Percentiles rank a stretch among this genome's conserved stretches.
phyloP scores from a whole-genome alignment of 1,284 basidiomycete species.

The Acaromyces ingoldii region DNA sequence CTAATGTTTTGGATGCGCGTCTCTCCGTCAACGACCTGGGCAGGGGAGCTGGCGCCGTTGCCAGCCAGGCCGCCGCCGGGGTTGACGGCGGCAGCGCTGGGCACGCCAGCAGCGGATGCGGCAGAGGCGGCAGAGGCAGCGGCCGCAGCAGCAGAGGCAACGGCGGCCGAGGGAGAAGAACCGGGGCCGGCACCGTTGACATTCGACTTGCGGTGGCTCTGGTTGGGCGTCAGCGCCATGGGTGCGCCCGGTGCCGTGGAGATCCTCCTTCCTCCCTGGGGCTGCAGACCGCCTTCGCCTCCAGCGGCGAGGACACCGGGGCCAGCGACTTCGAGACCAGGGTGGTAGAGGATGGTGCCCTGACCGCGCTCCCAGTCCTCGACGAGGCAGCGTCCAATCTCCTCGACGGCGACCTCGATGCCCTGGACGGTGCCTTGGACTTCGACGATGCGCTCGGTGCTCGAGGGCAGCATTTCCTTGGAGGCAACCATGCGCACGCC shows the following conservation, averaged over 20 bases:
- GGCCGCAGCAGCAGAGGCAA: slow-evolving; percentile 9
- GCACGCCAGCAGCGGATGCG: slow-evolving; percentile 15
- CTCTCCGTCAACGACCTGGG: slow-evolving; percentile 52
- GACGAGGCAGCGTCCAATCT: slow-evolving; percentile 89
- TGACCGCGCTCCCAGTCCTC: slow-evolving; percentile 94
- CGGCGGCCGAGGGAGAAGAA: not conserved
- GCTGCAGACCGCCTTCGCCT: slow-evolving; percentile 43
- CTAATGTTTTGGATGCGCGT: slow-evolving; percentile 97
- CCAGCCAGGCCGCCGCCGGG: slow-evolving; percentile 43
- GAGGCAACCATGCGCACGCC: slow-evolving; percentile 51
- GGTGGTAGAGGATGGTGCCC: slow-evolving; percentile 89
- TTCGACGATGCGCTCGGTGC: slow-evolving; percentile 73
- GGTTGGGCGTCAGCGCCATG: slow-evolving; percentile 47
- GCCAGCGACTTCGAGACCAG: slow-evolving; percentile 52
- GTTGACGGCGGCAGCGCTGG: slow-evolving; percentile 37
- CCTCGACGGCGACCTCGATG: slow-evolving; percentile 83
- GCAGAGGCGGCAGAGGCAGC: slow-evolving; percentile 18
- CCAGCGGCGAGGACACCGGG: slow-evolving; percentile 57
- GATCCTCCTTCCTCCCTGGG: slow-evolving; percentile 32
- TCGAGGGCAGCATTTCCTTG: slow-evolving; percentile 52
- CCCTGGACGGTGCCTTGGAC: slow-evolving; percentile 87
- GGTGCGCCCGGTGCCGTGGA: slow-evolving; percentile 37
- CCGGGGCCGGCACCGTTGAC: not conserved
- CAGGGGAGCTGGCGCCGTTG: slow-evolving; percentile 38
- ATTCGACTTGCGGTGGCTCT: not conserved